Evolutionary conservation across 352 stramenopile genomes (phyloP).

Genomic region (Globisporangium megalacanthum): DNA sequence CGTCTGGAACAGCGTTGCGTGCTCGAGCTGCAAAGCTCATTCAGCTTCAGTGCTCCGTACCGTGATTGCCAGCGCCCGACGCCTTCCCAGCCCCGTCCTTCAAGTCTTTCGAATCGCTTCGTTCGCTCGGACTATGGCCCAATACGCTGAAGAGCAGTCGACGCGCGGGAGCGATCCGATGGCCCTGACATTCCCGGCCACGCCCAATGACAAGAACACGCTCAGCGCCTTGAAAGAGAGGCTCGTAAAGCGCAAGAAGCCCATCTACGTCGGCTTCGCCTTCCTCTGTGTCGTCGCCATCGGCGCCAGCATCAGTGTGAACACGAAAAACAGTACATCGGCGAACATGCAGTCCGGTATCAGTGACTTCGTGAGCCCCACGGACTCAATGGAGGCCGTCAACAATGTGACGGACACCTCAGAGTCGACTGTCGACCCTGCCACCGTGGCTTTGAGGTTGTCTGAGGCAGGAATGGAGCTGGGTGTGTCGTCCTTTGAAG

Average conservation of each 20-base stretch:
- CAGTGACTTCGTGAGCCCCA: constrained; percentile 5
- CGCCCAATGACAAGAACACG: constrained; percentile 57
- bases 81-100: too few relatives aligned
- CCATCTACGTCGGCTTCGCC: constrained; percentile 53
- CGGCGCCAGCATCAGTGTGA: constrained; percentile 10
- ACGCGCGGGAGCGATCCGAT: constrained; percentile 28
- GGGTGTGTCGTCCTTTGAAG: too few relatives aligned
- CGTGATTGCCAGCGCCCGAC: too few relatives aligned
- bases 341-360: constrained; percentile 31
- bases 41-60: too few relatives aligned
- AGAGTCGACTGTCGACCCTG: too few relatives aligned
- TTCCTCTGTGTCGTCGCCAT: constrained; percentile 52
- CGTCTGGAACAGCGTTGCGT: constrained; percentile 11
- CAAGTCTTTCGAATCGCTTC: too few relatives aligned
- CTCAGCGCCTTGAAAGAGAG: constrained; percentile 33
- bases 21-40: constrained; percentile 2
- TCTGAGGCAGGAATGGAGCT: too few relatives aligned
- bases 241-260: constrained; percentile 48
- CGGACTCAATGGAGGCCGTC: constrained; percentile 9
- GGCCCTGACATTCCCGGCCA: constrained; percentile 14
- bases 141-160: constrained; percentile 35
- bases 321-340: constrained; percentile 2
- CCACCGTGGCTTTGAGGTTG: too few relatives aligned
- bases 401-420: constrained; percentile 6
- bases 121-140: constrained; percentile 10